Conservation (phyloP, 345 rosid species). For the Rhodomyrtus tomentosa region DNA sequence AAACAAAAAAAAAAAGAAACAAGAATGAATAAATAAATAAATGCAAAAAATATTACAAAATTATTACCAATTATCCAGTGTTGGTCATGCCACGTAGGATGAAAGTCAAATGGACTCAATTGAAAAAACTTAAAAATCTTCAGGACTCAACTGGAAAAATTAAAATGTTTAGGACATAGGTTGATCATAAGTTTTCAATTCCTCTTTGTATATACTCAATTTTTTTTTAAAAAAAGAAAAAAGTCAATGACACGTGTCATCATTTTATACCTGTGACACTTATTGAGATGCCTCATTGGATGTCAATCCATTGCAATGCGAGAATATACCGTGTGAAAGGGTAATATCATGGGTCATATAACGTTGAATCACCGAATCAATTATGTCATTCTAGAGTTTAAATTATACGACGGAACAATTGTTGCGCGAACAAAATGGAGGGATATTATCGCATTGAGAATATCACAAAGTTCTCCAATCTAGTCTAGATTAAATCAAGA, state of each 20-base stretch:
- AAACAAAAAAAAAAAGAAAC: no score
- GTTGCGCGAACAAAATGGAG: not conserved
- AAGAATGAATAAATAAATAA: no score
- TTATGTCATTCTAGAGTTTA: not conserved
- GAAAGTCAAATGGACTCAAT: no score
- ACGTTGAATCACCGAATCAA: not conserved
- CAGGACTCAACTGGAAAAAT: no score
- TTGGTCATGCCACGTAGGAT: no score
- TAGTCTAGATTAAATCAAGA: not conserved
- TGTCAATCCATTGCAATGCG: not conserved
- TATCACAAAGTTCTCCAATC: not conserved
- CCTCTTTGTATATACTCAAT: not conserved
- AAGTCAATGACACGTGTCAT: not conserved
- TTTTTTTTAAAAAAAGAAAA: no score
- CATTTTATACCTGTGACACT: not conserved
- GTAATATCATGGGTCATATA: not conserved
- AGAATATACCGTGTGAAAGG: not conserved
- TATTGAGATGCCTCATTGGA: not conserved
- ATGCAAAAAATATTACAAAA: no score
- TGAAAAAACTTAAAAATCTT: no score
- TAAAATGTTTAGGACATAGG: no score
- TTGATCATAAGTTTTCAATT: not conserved
- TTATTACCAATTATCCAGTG: no score
- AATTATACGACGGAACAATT: not conserved
- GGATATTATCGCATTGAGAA: not conserved